Conservation (phyloP, 2,329 filamentous ascomycete genomes). For the Trichoderma sp. region DNA sequence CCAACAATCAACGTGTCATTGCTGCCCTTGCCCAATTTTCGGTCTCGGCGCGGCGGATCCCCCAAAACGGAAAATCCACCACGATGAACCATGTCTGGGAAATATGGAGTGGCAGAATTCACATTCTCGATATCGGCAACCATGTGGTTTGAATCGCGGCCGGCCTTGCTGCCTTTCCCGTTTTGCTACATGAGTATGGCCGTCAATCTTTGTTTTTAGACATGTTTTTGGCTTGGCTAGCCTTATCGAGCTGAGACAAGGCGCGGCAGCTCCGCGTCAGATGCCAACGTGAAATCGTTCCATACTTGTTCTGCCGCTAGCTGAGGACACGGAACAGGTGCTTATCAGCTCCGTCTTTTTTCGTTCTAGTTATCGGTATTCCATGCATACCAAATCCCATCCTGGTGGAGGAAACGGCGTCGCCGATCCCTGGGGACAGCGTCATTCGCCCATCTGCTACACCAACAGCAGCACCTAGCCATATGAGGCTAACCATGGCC, state of each 20-base stretch:
- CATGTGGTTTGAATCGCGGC: background rate
- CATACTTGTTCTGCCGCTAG: background rate
- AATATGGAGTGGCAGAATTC: background rate
- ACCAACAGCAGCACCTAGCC: background rate
- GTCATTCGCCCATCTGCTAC: conserved; percentile 9
- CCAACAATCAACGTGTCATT: conserved; percentile 2
- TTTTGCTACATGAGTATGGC: background rate
- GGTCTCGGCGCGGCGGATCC: background rate
- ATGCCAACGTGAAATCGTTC: background rate
- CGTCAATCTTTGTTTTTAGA: background rate
- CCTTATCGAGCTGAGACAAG: background rate
- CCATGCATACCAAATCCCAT: background rate
- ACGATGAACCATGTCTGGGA: background rate
- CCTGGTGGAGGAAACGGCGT: conserved; percentile 1
- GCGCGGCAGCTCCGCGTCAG: background rate
- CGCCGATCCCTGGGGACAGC: conserved; percentile 10
- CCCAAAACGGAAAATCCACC: background rate
- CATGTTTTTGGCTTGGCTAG: background rate
- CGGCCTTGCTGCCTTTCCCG: background rate
- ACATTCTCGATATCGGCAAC: background rate
- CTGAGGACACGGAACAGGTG: background rate
- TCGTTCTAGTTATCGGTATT: background rate
- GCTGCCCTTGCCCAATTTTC: conserved; percentile 3
- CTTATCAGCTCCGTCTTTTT: conserved; percentile 5
- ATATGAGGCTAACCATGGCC: background rate